Percentiles rank a stretch among this genome's conserved stretches.
These are phyloP conservation scores for Capsicum chinense DNA, from an alignment of 257 asterid genomes.

Conservation along the genomic window DNA sequence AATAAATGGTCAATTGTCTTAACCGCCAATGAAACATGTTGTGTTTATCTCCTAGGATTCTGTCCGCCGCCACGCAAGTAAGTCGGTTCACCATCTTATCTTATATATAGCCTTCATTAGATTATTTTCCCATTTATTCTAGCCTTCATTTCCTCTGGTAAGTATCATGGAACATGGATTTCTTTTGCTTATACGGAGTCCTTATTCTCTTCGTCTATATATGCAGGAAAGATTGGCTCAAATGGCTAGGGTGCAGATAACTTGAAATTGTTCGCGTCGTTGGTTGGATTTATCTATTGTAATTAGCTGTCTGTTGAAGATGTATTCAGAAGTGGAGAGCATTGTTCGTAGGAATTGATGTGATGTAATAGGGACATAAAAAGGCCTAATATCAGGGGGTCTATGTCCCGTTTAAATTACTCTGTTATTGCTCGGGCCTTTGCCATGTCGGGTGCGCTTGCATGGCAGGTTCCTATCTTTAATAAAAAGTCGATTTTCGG, in stretches of 20 bases:
- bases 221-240: background rate
- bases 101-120: background rate
- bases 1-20: background rate
- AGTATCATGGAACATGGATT: background rate
- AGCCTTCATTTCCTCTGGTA: background rate
- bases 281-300: background rate
- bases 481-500: slow-evolving; percentile 18
- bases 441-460: slow-evolving; percentile 54
- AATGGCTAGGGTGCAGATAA: background rate
- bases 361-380: slow-evolving; percentile 7
- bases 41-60: background rate
- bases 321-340: background rate
- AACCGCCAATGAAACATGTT: slow-evolving; percentile 8
- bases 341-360: background rate
- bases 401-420: slow-evolving; percentile 24
- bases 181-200: background rate
- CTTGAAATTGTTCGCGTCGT: background rate
- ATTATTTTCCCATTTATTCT: background rate
- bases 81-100: background rate
- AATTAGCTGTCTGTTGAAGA: background rate
- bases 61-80: background rate
- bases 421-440: slow-evolving; percentile 33
- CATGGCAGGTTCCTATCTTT: slow-evolving; percentile 45
- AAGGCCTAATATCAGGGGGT: slow-evolving; percentile 26
- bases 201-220: background rate